Conservation (phyloP, 345 rosid genomes). For the Excoecaria agallocha region DNA sequence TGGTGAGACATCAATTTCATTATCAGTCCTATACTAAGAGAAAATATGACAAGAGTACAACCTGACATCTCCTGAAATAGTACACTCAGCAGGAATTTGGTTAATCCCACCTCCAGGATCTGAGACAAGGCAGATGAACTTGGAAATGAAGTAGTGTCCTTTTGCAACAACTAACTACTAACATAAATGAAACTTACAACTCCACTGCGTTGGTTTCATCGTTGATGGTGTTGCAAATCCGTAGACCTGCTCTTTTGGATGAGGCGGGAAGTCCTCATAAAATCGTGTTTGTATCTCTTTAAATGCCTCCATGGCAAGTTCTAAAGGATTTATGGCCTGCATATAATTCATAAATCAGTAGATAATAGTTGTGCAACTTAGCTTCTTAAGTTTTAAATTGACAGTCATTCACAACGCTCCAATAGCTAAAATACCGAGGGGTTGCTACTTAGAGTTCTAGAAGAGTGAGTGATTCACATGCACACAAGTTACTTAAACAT, state of each 20-base stretch:
- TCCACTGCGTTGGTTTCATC: constrained; percentile 99
- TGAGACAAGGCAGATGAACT: constrained; percentile 28
- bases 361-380: neutral
- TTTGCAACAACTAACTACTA: constrained; percentile 13
- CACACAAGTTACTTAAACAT: no score
- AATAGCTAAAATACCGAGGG: neutral
- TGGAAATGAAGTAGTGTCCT: constrained; percentile 17
- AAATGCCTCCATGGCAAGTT: constrained; percentile 87
- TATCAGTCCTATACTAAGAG: neutral
- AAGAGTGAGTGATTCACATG: no score
- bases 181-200: constrained; percentile 49
- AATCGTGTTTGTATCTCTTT: constrained; percentile 74
- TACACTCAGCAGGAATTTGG: constrained; percentile 94
- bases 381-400: neutral
- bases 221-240: constrained; percentile 97
- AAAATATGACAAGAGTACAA: constrained; percentile 24
- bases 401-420: neutral
- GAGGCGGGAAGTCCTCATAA: constrained; percentile 89
- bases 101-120: constrained; percentile 99
- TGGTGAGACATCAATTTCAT: constrained; percentile 11
- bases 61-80: constrained; percentile 92
- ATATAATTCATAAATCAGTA: constrained; percentile 19
- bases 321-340: constrained; percentile 91
- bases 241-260: constrained; percentile 66
- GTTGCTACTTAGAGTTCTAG: neutral